Conservation (phyloP, 768 basidiomycete genomes). For the Leccinellum albellum region DNA sequence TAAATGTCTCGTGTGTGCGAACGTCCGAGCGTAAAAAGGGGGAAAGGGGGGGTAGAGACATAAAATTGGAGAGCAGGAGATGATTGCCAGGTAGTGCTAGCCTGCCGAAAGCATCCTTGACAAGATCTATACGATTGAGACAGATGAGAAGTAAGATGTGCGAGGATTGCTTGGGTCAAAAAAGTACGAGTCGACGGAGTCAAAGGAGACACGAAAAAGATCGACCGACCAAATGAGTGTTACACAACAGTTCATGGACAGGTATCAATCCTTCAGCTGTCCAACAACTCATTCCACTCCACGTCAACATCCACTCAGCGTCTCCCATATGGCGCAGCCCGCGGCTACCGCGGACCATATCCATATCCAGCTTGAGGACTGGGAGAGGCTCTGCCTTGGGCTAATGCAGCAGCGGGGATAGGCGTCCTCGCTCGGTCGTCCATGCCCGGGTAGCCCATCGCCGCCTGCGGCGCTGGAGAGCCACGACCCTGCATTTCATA, state of each 20-base stretch:
- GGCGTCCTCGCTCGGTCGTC: constrained; percentile 32
- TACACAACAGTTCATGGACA: constrained; percentile 20
- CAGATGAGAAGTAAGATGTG: constrained; percentile 18
- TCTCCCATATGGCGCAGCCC: background rate
- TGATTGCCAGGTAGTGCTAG: constrained; percentile 16
- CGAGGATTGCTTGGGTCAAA: constrained; percentile 13
- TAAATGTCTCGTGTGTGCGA: constrained; percentile 21
- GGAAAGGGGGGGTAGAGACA: background rate
- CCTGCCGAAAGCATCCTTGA: constrained; percentile 15
- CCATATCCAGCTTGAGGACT: constrained; percentile 46
- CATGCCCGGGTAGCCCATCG: constrained; percentile 31
- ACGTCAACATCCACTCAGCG: constrained; percentile 10
- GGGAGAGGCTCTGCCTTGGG: constrained; percentile 40
- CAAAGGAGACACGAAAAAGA: constrained; percentile 1
- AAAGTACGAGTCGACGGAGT: constrained; percentile 6
- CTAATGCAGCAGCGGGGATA: constrained; percentile 19
- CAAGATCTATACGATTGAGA: constrained; percentile 22
- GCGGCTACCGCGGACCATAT: constrained; percentile 31
- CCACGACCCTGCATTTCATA: constrained; percentile 36
- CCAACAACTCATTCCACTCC: constrained; percentile 10
- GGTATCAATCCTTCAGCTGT: constrained; percentile 15
- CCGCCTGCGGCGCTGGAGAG: constrained; percentile 43
- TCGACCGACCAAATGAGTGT: constrained; percentile 25
- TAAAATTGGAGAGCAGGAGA: constrained; percentile 9
- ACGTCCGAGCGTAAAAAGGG: constrained; percentile 15